Evolutionary conservation across 768 basidiomycete species (phyloP).

Genomic region (Suillus placidus): DNA sequence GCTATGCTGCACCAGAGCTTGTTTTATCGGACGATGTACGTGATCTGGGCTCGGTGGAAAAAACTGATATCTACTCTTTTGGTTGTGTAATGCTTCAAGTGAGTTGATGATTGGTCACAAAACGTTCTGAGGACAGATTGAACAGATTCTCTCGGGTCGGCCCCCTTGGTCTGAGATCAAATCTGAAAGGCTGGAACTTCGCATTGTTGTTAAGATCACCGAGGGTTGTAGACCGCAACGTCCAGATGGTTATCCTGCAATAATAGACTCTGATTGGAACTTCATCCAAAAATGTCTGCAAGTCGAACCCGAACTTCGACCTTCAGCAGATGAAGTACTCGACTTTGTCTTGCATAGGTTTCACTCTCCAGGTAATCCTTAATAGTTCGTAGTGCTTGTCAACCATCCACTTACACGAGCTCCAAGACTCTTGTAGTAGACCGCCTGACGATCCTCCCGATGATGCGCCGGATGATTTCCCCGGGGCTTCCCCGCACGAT

Average conservation of each 20-base stretch:
- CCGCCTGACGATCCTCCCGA: neutral
- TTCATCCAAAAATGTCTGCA: neutral
- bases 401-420: neutral
- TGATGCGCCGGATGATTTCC: neutral
- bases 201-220: neutral
- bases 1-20: no score
- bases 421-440: neutral
- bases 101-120: neutral
- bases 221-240: neutral
- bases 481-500: neutral
- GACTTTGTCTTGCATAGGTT: neutral
- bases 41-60: neutral
- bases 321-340: neutral
- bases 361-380: neutral
- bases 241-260: neutral
- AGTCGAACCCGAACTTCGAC: neutral
- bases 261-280: neutral
- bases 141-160: neutral
- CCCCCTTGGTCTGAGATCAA: neutral
- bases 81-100: slow-evolving; percentile 3
- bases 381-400: neutral
- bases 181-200: neutral
- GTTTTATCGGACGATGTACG: neutral
- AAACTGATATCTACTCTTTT: neutral
- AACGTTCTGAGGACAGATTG: neutral